phyloP scores from a whole-genome alignment of 1,139 yeast species.

The Hansenula sp. region DNA sequence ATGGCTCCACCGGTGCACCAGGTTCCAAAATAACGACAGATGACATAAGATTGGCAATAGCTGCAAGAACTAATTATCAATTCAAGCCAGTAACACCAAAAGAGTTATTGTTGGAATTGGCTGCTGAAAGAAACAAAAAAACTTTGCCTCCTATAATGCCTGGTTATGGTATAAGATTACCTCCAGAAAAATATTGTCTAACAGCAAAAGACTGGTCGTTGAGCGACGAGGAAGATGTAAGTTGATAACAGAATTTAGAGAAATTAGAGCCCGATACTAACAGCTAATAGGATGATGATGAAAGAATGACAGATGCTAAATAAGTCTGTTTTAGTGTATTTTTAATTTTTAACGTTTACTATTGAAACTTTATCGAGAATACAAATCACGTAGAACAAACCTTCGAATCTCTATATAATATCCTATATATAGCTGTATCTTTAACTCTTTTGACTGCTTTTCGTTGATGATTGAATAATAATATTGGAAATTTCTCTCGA shows the following conservation, averaged over 20 bases:
- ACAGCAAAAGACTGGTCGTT: constrained; percentile 76
- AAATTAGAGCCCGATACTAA: not conserved
- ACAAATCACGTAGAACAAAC: too few species aligned
- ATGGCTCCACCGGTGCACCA: constrained; percentile 33
- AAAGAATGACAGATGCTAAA: constrained; percentile 15
- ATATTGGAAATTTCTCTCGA: too few species aligned
- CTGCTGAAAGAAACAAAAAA: constrained; percentile 85
- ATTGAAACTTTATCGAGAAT: too few species aligned
- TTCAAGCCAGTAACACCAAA: constrained; percentile 91
- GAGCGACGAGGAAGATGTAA: constrained; percentile 35
- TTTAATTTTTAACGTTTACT: not conserved
- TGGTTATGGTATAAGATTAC: constrained; percentile 87
- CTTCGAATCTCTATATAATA: too few species aligned
- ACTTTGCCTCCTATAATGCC: constrained; percentile 91
- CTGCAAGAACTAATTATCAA: constrained; percentile 89
- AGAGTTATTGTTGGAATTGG: constrained; percentile 83
- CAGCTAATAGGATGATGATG: constrained; percentile 13
- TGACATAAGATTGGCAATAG: constrained; percentile 87
- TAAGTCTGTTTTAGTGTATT: constrained; percentile 3
- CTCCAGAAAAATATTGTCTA: constrained; percentile 95
- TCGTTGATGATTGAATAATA: too few species aligned
- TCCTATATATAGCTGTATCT: too few species aligned
- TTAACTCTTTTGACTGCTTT: too few species aligned
- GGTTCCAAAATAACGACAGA: constrained; percentile 63
- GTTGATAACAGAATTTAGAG: not conserved